Base-by-base conservation (phyloP, 495 filamentous ascomycete genomes). In the Trypethelium eluteriae region DNA sequence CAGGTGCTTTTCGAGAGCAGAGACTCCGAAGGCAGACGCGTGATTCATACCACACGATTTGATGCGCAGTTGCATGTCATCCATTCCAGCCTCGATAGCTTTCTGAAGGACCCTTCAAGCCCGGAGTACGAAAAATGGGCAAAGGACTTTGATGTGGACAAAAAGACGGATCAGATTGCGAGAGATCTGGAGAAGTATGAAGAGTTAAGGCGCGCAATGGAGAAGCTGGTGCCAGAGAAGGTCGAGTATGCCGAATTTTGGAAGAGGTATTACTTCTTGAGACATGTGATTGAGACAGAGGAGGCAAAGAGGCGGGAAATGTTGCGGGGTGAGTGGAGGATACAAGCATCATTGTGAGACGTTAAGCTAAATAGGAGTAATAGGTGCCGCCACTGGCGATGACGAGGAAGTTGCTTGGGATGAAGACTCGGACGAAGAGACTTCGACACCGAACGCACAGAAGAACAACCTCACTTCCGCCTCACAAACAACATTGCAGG, bases 11-110 rank as follows among this genome's bases (percentile, higher is more conserved):
- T 96, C 70, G 93, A 97, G 81, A 94, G 90, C 75, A 93, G 92
- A 77, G 92, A 95, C 78, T 84, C 88, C 11, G 88, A 91, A 18
- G 92, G 93, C 41, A 95, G 91, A 80, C 79, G 92, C 56, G 91
- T 96, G 16, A 92, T 96, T 65, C 93, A 97, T 76, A 89, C 89
- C 3, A 97, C 92, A 62, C 86, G 94, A 59, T 92, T 97, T 74
- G 94, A 99, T 70, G 94, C 94, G 2, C 94, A 97, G 74, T 81
- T 99, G 50, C 94, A 99, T 72, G 89, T 95, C 12, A 89, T 99
- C 61, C 94, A 99, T 77, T 90, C 89, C 34, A 89, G 85, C 38
- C 71, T 87, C 49, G 90, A 94, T 64, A 91, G 89, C 70, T 97
- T 99, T 78, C 83, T 82, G 66, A 89, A 88, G 73, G 92, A 97